Evolutionary conservation across 768 basidiomycete species (phyloP).

Genomic region (Dentipellis fragilis): DNA sequence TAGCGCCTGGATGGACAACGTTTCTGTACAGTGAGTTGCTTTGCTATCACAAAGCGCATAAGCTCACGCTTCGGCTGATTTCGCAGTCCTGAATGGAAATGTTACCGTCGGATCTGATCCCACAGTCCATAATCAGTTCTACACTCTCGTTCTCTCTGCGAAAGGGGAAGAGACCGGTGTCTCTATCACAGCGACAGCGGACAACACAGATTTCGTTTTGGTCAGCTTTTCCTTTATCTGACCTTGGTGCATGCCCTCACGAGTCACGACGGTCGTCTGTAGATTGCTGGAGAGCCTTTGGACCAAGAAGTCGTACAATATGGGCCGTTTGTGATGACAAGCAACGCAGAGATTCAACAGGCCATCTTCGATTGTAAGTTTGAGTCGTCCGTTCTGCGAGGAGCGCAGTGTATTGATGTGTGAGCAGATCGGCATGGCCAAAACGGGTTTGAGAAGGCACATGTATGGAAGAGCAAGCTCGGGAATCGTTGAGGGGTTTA

Average conservation of each 20-base stretch:
- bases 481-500: constrained; percentile 30
- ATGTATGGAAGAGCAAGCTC: constrained; percentile 80
- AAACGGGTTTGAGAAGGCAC: constrained; percentile 90
- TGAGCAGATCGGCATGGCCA: constrained; percentile 53
- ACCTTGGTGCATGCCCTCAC: too few species aligned
- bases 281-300: constrained; percentile 29
- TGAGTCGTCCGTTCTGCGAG: not conserved
- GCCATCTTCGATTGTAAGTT: not conserved
- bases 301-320: constrained; percentile 84
- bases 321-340: constrained; percentile 84
- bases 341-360: constrained; percentile 66
- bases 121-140: constrained; percentile 42
- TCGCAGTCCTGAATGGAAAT: constrained; percentile 54
- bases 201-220: constrained; percentile 66
- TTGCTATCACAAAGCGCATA: not conserved
- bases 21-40: constrained; percentile 62
- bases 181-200: constrained; percentile 43
- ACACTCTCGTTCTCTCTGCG: constrained; percentile 76
- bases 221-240: constrained; percentile 30
- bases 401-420: constrained; percentile 5
- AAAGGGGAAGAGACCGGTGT: constrained; percentile 56
- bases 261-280: too few species aligned
- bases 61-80: not conserved
- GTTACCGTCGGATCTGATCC: constrained; percentile 47
- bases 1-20: constrained; percentile 81